Evolutionary conservation across 768 basidiomycete genomes (phyloP), one percentile per base, ranked within the genome.

Genomic region (Rhizopogon salebrosus): DNA sequence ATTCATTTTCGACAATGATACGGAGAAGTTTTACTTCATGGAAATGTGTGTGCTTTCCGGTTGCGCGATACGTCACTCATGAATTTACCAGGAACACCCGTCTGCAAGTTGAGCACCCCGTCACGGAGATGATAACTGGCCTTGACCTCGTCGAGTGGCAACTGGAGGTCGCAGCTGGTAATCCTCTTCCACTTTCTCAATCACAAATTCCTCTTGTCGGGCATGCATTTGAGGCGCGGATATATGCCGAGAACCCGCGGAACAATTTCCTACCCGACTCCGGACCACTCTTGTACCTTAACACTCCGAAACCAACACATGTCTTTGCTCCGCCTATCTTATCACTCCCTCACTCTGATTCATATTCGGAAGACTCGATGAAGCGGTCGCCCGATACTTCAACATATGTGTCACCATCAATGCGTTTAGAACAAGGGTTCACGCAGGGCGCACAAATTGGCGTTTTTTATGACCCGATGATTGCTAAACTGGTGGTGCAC

Each of bases 111-210:
- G 91, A 95, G 60, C 93, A 95, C 65, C 92, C 92, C 13, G 89
- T 95, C 26, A 94, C 93, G 0, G 93, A 95, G 70, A 95, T 95
- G 87, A 83, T 97, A 48, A 97, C 94, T 1, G 92, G 92, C 1
- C 76, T 93, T 23, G 94, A 98, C 62, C 83, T 98, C 4, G 94
- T 98, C 7, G 88, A 95, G 70, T 95, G 93, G 93, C 94, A 98
- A 64, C 75, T 97, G 20, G 87, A 92, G 75, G 87, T 95, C 35
- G 93, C 94, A 11, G 87, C 88, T 14, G 92, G 94, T 0, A 95
- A 95, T 66, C 77, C 84, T 0, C 78, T 98, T 26, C 90, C 92
- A 9, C 76, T 95, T 26, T 61, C 70, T 1, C 95, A 97, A 67
- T 76, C 80, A 0, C 72, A 83, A 14, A 87, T 98, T 51, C 92